Conservation (phyloP, 192 early-diverging fungal species). For the Polychytrium aggregatum region DNA sequence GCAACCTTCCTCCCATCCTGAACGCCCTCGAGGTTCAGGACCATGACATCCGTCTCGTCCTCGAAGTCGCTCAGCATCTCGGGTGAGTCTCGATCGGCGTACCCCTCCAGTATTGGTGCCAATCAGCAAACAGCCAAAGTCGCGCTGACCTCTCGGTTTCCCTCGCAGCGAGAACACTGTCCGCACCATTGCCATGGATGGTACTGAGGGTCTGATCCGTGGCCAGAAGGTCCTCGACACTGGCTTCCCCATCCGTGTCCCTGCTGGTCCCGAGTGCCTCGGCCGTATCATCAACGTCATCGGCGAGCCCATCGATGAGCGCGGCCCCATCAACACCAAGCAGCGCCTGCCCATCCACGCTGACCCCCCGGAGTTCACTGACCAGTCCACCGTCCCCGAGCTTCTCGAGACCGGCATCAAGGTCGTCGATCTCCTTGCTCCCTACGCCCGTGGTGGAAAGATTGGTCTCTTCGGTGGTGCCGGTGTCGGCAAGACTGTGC, state of each 20-base stretch:
- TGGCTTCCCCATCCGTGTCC: conserved; percentile 83
- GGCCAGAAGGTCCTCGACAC: conserved; percentile 91
- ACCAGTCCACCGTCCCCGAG: conserved; percentile 89
- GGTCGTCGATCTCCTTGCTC: conserved; percentile 95
- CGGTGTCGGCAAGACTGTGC: conserved; percentile 99
- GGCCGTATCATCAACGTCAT: conserved; percentile 99
- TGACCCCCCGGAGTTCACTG: conserved; percentile 85
- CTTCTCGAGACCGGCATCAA: conserved; percentile 97
- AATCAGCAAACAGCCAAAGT: no score
- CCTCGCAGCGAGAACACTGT: conserved; percentile 76
- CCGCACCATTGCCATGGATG: conserved; percentile 99
- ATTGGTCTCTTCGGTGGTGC: conserved; percentile 98
- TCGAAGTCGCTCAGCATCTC: conserved; percentile 92
- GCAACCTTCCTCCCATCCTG: conserved; percentile 82
- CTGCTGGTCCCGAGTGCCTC: conserved; percentile 87
- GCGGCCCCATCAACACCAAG: conserved; percentile 90
- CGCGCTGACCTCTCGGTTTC: no score
- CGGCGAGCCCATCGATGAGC: conserved; percentile 96
- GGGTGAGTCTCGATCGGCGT: no score
- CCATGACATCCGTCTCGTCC: conserved; percentile 72
- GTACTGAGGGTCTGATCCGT: conserved; percentile 94
- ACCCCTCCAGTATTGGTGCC: no score
- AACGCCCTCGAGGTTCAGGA: conserved; percentile 92
- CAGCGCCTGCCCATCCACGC: conserved; percentile 80
- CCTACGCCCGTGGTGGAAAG: conserved; percentile 94